Conservation (phyloP, 1,284 basidiomycete species). For the Ceratobasidium papillatum region DNA sequence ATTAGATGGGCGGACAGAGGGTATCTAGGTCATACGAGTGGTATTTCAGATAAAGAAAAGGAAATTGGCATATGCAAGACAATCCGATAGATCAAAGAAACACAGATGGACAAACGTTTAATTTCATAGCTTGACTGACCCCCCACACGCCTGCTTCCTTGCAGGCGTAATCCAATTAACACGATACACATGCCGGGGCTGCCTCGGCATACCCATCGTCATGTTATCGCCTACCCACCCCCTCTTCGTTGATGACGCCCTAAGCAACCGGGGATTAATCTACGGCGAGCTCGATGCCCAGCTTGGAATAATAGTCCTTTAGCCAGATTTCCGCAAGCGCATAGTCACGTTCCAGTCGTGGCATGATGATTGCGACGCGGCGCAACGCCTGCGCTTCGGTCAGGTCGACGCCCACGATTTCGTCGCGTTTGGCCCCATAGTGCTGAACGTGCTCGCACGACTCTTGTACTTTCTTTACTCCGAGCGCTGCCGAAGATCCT, state of each 20-base stretch:
- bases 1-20: too few relatives aligned
- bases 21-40: neutral
- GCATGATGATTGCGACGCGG: constrained; percentile 65
- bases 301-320: constrained; percentile 57
- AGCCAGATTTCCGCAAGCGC: constrained; percentile 65
- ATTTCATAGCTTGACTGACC: neutral
- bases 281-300: constrained; percentile 46
- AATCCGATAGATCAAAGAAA: neutral
- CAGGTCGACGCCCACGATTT: constrained; percentile 57
- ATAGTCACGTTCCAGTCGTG: constrained; percentile 66
- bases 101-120: neutral
- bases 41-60: neutral
- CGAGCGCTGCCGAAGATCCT: constrained; percentile 63
- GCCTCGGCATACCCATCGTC: neutral
- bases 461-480: constrained; percentile 60
- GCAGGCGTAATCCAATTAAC: neutral
- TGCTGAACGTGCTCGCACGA: constrained; percentile 64
- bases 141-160: neutral
- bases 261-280: neutral
- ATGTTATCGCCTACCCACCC: neutral
- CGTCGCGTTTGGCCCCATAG: constrained; percentile 56
- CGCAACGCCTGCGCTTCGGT: constrained; percentile 67
- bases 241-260: neutral
- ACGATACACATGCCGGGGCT: neutral
- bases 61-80: neutral